These are phyloP conservation scores for Nemania sp. DNA, from an alignment of 2,329 filamentous ascomycete species.

Conservation along the genomic window DNA sequence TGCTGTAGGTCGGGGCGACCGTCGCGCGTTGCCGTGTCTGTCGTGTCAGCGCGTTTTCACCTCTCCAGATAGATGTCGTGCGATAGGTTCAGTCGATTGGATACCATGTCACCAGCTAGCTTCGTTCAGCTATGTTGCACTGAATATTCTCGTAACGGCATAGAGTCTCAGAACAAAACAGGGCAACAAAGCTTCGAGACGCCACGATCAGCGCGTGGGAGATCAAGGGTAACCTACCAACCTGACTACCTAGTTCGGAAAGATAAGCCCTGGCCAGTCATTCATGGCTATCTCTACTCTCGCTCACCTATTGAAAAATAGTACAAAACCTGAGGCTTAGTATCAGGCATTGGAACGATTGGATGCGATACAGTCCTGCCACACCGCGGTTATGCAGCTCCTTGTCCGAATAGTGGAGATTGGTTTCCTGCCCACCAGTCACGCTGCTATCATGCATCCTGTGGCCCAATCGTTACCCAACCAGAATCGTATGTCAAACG, in stretches of 20 bases:
- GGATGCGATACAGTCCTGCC: constrained; percentile 9
- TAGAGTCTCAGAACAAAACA: background rate
- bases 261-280: no score
- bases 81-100: constrained; percentile 3
- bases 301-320: background rate
- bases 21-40: constrained; percentile 30
- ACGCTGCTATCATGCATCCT: constrained; percentile 6
- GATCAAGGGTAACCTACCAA: no score
- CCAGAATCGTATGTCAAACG: constrained; percentile 12
- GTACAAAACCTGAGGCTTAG: no score
- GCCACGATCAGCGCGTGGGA: constrained; percentile 24
- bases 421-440: constrained; percentile 4
- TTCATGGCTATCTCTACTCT: constrained; percentile 5
- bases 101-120: background rate
- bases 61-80: constrained; percentile 13
- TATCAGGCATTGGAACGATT: constrained; percentile 3
- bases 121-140: background rate
- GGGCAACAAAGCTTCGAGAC: constrained; percentile 8
- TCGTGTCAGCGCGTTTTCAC: constrained; percentile 30
- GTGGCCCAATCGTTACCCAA: constrained; percentile 32
- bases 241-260: no score
- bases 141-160: no score
- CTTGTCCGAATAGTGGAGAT: constrained; percentile 7
- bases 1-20: background rate
- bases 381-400: background rate